These are phyloP conservation scores for Fusarium nygamai DNA, from an alignment of 2,329 filamentous ascomycete species.

Conservation along the genomic window DNA sequence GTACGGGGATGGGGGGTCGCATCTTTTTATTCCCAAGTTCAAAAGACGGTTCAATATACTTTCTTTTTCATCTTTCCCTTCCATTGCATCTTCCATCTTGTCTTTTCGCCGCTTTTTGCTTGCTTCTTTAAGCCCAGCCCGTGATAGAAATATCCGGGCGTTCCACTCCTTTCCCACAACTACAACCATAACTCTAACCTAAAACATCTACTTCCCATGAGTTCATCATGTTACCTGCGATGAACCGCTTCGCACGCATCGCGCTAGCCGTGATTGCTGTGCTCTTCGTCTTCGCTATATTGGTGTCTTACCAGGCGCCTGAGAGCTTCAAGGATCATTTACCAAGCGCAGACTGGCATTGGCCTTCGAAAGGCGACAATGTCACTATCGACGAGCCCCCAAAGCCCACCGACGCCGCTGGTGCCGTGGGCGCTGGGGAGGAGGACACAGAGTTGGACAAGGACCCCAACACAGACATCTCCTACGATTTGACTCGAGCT, in stretches of 20 bases:
- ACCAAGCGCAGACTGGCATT: constrained; percentile 34
- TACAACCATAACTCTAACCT: neutral
- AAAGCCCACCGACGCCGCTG: constrained; percentile 20
- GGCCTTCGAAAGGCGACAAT: constrained; percentile 27
- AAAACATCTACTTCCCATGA: constrained; percentile 7
- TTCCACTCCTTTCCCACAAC: constrained; percentile 25
- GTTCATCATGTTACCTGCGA: constrained; percentile 34
- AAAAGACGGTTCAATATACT: constrained; percentile 19
- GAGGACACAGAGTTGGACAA: constrained; percentile 25
- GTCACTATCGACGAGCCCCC: constrained; percentile 9
- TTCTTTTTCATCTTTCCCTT: constrained; percentile 1
- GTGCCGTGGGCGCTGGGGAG: constrained; percentile 22
- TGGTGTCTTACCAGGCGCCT: constrained; percentile 33
- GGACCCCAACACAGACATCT: constrained; percentile 34
- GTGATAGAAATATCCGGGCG: constrained; percentile 28
- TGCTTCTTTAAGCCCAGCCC: constrained; percentile 1
- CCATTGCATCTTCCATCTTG: constrained; percentile 1
- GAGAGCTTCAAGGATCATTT: constrained; percentile 30
- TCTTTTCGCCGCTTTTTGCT: neutral
- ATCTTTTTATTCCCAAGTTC: constrained; percentile 24
- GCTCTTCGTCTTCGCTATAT: constrained; percentile 31
- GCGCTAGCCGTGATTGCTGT: constrained; percentile 39
- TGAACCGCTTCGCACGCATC: constrained; percentile 38
- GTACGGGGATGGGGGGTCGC: constrained; percentile 10
- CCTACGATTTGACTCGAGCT: constrained; percentile 37